A percentile compares a stretch with the other conserved stretches of the same genome.
These are phyloP conservation scores for Daldinia caldariorum DNA, from an alignment of 495 filamentous ascomycete species.

Conservation along the genomic window DNA sequence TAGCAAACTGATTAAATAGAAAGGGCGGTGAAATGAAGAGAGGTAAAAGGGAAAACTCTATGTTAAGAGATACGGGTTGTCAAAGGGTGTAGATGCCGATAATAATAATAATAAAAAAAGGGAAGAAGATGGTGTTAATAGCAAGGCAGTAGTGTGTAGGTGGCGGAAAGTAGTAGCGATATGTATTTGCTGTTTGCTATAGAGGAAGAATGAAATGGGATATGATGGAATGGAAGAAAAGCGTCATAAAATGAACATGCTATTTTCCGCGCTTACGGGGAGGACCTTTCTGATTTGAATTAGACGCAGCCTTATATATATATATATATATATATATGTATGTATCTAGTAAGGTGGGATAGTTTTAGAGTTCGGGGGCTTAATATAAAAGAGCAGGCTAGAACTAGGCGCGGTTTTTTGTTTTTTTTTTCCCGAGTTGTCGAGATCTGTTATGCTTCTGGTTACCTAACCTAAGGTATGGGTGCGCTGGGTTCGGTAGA, in stretches of 20 bases:
- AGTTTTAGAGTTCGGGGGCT: not conserved
- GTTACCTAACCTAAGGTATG: not conserved
- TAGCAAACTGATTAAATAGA: constrained; percentile 35
- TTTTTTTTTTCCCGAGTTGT: not conserved
- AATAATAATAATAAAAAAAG: not conserved
- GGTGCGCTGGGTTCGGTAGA: constrained; percentile 11
- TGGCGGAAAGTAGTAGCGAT: not conserved
- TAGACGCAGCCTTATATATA: not conserved
- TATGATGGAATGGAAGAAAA: not conserved
- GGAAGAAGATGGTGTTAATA: not conserved
- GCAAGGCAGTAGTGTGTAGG: not conserved
- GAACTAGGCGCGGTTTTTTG: not conserved
- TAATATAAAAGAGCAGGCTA: not conserved
- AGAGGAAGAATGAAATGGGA: not conserved
- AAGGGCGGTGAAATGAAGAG: not conserved
- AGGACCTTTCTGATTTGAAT: not conserved
- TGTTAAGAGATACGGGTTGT: not conserved
- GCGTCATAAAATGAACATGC: not conserved
- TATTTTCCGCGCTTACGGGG: not conserved
- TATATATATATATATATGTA: not conserved
- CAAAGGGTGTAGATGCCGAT: not conserved
- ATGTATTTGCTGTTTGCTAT: not conserved
- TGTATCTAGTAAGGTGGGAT: too few species aligned
- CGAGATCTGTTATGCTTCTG: not conserved
- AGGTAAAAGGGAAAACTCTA: not conserved